phyloP scores from a whole-genome alignment of 129 eudicot genomes.

The Chrysanthemum lavandulifolium region DNA sequence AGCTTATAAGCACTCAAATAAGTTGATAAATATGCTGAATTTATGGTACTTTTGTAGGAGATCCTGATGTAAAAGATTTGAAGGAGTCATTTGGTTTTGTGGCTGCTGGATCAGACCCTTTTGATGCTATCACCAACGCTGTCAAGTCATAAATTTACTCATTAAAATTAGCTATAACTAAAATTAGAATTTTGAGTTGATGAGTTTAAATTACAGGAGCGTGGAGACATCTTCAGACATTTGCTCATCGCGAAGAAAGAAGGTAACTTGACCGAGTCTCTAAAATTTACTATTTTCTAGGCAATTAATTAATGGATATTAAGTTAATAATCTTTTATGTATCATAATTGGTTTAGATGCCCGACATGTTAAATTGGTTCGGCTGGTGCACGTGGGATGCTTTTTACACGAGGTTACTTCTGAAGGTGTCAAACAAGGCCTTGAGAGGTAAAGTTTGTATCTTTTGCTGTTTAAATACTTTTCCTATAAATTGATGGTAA shows the following conservation, averaged over 20 bases:
- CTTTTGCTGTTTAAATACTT: too few relatives aligned
- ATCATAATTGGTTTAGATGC: conserved; percentile 56
- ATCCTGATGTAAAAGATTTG: conserved; percentile 73
- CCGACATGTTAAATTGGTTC: conserved; percentile 88
- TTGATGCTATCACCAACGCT: conserved; percentile 69
- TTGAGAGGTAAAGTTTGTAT: conserved; percentile 68
- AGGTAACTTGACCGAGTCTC: too few relatives aligned
- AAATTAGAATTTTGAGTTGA: not conserved
- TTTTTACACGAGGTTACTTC: conserved; percentile 84
- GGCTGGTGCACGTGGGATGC: conserved; percentile 99
- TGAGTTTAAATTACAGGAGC: conserved; percentile 48
- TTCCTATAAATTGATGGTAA: too few relatives aligned
- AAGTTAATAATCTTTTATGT: not conserved
- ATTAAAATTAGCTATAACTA: not conserved
- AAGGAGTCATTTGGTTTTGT: conserved; percentile 76
- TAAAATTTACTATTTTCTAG: too few relatives aligned
- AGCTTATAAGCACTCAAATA: too few relatives aligned
- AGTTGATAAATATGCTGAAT: not conserved
- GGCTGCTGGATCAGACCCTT: conserved; percentile 85
- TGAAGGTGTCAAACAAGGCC: conserved; percentile 76
- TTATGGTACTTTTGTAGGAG: conserved; percentile 52
- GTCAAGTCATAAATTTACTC: conserved; percentile 55
- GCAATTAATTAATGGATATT: not conserved
- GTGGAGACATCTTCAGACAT: conserved; percentile 86
- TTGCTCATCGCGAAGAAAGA: conserved; percentile 83